Evolutionary conservation across 495 filamentous ascomycete genomes (phyloP), one percentile per base, ranked within the genome.

Genomic region (Hyphodiscus hymeniophilus): DNA sequence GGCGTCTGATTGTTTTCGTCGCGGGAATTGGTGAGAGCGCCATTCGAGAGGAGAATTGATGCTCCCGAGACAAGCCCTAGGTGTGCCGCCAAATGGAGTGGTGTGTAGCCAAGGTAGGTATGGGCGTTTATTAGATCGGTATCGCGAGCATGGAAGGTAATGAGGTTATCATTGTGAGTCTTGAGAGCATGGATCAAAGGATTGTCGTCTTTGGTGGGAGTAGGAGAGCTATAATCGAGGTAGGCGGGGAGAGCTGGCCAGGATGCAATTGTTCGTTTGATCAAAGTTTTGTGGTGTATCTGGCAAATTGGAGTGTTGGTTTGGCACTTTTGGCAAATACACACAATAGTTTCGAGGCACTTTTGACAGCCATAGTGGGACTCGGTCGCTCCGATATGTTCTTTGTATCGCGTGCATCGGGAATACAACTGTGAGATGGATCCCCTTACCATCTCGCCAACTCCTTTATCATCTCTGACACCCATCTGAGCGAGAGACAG

Each of bases 71-170:
- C 8, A n/a, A 44, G 41, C 8, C 28, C 41, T 2, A 44, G 18
- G 31, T 44, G 41, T 12, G 41, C 41, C 12, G 41, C 24, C 3
- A 44, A 12, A 22, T 44, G 41, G 10, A 44, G 24, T n/a, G 41
- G 41, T 32, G 41, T 44, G 3, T 28, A 44, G 1, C 21, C 26
- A n/a, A 44, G n/a, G 15, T 44, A 16, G 15, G 12, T n/a, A 12
- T 22, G 41, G 17, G 41, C 41, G 26, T 44, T 44, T 5, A 44
- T 20, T 7, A 44, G 41, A 15, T 2, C 15, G 12, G 11, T 7
- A 31, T 44, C 26, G 22, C 26, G 18, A 5, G 41, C 41, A 26
- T 44, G 20, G 7, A 28, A 1, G 1, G 22, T 44, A 8, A 22
- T 32, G 21, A 10, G 0, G 22, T 13, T 32, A n/a, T 26, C 20